These are phyloP conservation scores for Linum tenue DNA, from an alignment of 345 rosid species.

Conservation along the genomic window DNA sequence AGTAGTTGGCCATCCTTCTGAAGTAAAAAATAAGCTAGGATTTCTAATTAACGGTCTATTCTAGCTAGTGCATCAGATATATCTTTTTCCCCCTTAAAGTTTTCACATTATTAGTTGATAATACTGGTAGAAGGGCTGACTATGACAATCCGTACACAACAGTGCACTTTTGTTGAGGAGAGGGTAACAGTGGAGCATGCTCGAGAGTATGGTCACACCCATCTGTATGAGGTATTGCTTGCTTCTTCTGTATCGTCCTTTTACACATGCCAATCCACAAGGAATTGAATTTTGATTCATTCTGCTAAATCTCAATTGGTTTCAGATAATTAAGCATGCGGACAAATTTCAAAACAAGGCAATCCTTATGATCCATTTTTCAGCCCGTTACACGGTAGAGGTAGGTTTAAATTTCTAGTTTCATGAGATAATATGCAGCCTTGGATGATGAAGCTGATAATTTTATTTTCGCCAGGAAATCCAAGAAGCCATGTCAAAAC, in stretches of 20 bases:
- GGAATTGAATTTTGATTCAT: not conserved
- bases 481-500: slow-evolving; percentile 49
- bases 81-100: not conserved
- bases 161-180: slow-evolving; percentile 80
- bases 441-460: not conserved
- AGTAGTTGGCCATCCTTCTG: no score
- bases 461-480: slow-evolving; percentile 43
- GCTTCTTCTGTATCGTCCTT: not conserved
- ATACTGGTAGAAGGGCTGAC: not conserved
- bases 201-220: slow-evolving; percentile 84
- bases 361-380: slow-evolving; percentile 84
- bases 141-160: slow-evolving; percentile 1
- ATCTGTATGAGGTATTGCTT: slow-evolving; percentile 60
- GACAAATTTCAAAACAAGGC: slow-evolving; percentile 70
- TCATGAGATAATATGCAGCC: not conserved
- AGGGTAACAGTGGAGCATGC: slow-evolving; percentile 68
- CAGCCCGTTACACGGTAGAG: slow-evolving; percentile 69
- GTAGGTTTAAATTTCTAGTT: slow-evolving; percentile 24
- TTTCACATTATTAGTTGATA: not conserved
- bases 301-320: not conserved
- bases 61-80: no score
- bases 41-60: no score
- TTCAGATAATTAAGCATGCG: slow-evolving; percentile 58
- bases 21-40: no score
- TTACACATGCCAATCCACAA: not conserved